Percentiles rank a stretch among this genome's conserved stretches.
These are phyloP conservation scores for Trichoderma sp. DNA, from an alignment of 2,329 filamentous ascomycete species.

Conservation along the genomic window DNA sequence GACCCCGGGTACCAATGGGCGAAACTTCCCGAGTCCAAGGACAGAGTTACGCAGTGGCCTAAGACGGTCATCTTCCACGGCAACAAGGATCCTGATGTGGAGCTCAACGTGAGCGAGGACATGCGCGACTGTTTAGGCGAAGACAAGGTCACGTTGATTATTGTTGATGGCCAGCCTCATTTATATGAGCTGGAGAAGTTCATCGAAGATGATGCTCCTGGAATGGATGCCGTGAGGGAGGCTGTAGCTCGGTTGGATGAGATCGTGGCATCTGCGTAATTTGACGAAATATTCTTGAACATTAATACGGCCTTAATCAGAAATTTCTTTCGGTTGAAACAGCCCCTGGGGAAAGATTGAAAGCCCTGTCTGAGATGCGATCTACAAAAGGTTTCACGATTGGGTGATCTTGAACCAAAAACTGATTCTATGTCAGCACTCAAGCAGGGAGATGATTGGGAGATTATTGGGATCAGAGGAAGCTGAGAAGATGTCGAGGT, in stretches of 20 bases:
- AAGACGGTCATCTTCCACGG: slow-evolving; percentile 39
- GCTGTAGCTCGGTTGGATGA: slow-evolving; percentile 30
- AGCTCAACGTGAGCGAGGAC: slow-evolving; percentile 31
- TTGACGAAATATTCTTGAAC: neutral
- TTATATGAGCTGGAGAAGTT: slow-evolving; percentile 34
- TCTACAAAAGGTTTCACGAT: neutral
- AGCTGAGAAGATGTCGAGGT: neutral
- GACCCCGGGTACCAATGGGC: slow-evolving; percentile 39
- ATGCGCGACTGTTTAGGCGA: slow-evolving; percentile 31
- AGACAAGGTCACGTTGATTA: slow-evolving; percentile 31
- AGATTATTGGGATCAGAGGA: neutral
- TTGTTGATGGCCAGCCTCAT: slow-evolving; percentile 32
- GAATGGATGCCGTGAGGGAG: slow-evolving; percentile 32
- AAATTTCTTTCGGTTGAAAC: rapidly evolving
- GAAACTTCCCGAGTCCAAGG: slow-evolving; percentile 17
- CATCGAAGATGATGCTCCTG: slow-evolving; percentile 33
- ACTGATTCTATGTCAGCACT: no score
- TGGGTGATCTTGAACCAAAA: neutral
- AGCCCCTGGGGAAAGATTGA: neutral
- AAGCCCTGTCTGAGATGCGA: neutral
- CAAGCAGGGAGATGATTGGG: neutral
- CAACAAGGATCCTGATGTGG: slow-evolving; percentile 33
- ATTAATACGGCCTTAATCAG: neutral
- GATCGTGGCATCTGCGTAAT: slow-evolving; percentile 20
- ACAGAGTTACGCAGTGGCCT: slow-evolving; percentile 32